Conservation (phyloP, 108 stramenopile genomes). For the Fistulifera solaris region DNA sequence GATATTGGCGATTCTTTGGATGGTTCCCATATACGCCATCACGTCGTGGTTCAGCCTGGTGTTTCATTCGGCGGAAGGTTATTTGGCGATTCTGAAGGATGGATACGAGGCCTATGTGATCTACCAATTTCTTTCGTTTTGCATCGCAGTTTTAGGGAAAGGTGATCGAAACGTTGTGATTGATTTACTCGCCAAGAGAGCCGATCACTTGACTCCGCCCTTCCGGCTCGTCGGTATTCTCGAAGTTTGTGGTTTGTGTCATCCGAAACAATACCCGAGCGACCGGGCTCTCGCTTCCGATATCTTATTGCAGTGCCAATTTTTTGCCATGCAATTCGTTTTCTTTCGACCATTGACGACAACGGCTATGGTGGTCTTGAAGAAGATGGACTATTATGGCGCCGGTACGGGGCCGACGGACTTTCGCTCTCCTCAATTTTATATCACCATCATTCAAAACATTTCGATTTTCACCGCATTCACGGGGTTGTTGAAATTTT, state of each 20-base stretch:
- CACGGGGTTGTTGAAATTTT: slow-evolving; percentile 84
- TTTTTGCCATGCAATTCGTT: slow-evolving; percentile 88
- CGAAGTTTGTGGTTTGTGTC: slow-evolving; percentile 35
- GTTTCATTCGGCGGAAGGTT: slow-evolving; percentile 59
- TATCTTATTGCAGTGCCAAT: slow-evolving; percentile 79
- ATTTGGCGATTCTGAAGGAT: slow-evolving; percentile 84
- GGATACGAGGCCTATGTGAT: slow-evolving; percentile 88
- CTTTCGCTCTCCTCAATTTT: slow-evolving; percentile 71
- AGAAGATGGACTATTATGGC: slow-evolving; percentile 64
- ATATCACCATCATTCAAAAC: slow-evolving; percentile 68
- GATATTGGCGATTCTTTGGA: slow-evolving; percentile 89
- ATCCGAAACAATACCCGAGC: slow-evolving; percentile 26
- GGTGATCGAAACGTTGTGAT: slow-evolving; percentile 75
- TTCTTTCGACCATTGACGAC: slow-evolving; percentile 73
- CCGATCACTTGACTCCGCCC: slow-evolving; percentile 60
- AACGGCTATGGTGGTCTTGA: slow-evolving; percentile 48
- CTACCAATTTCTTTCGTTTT: slow-evolving; percentile 82
- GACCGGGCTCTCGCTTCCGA: slow-evolving; percentile 63
- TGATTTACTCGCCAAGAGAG: slow-evolving; percentile 44
- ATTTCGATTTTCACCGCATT: slow-evolving; percentile 82
- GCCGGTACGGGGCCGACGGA: slow-evolving; percentile 35
- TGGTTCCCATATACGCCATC: slow-evolving; percentile 71
- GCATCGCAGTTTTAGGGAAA: slow-evolving; percentile 79
- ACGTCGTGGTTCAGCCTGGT: slow-evolving; percentile 84
- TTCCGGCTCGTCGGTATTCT: slow-evolving; percentile 31